Evolutionary conservation across 768 basidiomycete species (phyloP).

Genomic region (Sarcodon sp.): DNA sequence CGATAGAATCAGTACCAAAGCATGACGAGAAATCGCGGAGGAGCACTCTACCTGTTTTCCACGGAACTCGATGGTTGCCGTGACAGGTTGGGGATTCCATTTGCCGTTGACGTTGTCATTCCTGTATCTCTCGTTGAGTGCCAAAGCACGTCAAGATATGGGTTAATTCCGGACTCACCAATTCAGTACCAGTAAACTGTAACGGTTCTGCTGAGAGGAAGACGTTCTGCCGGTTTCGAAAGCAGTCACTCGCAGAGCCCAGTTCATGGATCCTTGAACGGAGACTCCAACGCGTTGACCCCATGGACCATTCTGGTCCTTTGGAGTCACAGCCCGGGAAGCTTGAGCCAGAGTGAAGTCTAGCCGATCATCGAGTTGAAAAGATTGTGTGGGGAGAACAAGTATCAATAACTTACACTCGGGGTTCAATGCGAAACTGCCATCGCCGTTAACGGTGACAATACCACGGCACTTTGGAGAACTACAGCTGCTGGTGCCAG

Average conservation of each 20-base stretch:
- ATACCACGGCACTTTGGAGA: constrained; percentile 44
- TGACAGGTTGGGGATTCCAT: constrained; percentile 43
- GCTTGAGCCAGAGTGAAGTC: constrained; percentile 67
- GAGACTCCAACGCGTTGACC: constrained; percentile 55
- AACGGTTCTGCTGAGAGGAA: constrained; percentile 45
- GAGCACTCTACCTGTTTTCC: constrained; percentile 34
- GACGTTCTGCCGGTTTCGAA: constrained; percentile 46
- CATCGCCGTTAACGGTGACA: constrained; percentile 46
- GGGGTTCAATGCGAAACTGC: constrained; percentile 50
- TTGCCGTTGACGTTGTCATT: constrained; percentile 33
- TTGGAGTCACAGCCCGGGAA: constrained; percentile 60
- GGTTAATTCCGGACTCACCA: too few relatives aligned
- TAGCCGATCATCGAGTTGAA: constrained; percentile 9
- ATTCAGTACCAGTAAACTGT: constrained; percentile 10
- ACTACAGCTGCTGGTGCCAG: constrained; percentile 50
- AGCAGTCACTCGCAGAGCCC: constrained; percentile 53
- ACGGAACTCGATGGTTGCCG: constrained; percentile 49
- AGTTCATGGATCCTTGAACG: constrained; percentile 40
- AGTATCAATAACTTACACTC: constrained; percentile 33
- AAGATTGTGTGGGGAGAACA: neutral
- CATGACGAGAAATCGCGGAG: neutral
- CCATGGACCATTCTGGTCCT: constrained; percentile 53
- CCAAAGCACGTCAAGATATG: too few relatives aligned
- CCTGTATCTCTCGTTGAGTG: constrained; percentile 12
- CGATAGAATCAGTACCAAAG: neutral